Base-by-base conservation (phyloP, 306 rosid genomes). In the Aeschynomene evenia region DNA sequence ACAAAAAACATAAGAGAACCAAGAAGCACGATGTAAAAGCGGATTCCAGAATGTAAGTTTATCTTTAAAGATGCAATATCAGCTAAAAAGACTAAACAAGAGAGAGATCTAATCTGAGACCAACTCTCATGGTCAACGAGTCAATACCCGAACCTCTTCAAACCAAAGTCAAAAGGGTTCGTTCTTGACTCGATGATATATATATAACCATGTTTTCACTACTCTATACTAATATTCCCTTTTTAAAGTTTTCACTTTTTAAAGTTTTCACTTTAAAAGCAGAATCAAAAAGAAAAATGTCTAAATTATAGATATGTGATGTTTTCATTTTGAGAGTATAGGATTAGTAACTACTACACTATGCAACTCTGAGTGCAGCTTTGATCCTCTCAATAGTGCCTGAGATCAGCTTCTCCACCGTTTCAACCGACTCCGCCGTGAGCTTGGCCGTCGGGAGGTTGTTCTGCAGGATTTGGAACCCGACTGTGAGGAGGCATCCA, bases 161-260 rank as follows among this genome's bases (percentile, higher is more conserved):
- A 4, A 61, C 9, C 53, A 28, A 53, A 20, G 48, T 0, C 31
- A 13, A 66, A 4, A 1, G 18, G 96, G 96, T 93, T 92, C 98
- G 88, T 80, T 92, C 98, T 90, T 90, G 96, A 93, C 96, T 92
- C 81, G 46, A 74, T 79, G n/a, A n/a, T n/a, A n/a, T n/a, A n/a
- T n/a, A n/a, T n/a, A n/a, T n/a, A n/a, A n/a, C n/a, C n/a, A n/a
- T n/a, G n/a, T n/a, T n/a, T 68, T 34, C 29, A 56, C 75, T 45
- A 72, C 18, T 72, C 82, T 81, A 76, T 37, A 65, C 23, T 43
- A 3, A n/a, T 45, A 40, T 33, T 24, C 68, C 40, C 75, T 68
- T 1, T 2, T 28, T 16, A 0, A 28, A 7, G 39, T 28, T 72
- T 49, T 6, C 31, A 26, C 14, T 19, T 67, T n/a, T n/a, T n/a